Conservation (phyloP, 108 stramenopile species). For the Skeletonema menzelii region DNA sequence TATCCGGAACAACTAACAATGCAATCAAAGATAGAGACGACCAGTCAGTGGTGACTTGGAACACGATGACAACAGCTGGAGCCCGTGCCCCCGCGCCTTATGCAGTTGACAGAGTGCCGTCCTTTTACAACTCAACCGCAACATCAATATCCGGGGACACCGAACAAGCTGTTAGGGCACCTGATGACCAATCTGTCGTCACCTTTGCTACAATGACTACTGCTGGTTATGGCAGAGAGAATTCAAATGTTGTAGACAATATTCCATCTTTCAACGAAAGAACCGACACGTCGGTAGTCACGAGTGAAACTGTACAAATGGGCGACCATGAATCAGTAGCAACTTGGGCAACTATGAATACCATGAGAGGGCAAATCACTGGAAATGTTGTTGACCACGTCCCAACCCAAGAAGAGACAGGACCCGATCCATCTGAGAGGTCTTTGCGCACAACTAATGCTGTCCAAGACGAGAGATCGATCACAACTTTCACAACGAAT, state of each 20-base stretch:
- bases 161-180: constrained; percentile 27
- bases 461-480: constrained; percentile 29
- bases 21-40: constrained; percentile 32
- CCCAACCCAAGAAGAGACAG: background rate
- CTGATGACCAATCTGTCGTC: constrained; percentile 47
- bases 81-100: background rate
- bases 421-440: background rate
- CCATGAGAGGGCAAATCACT: constrained; percentile 27
- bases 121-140: constrained; percentile 6
- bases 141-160: constrained; percentile 31
- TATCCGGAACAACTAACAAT: constrained; percentile 35
- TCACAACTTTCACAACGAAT: constrained; percentile 30
- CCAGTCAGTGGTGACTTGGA: constrained; percentile 45
- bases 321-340: constrained; percentile 32
- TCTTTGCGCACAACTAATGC: constrained; percentile 28
- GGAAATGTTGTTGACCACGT: constrained; percentile 29
- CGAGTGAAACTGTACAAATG: constrained; percentile 25
- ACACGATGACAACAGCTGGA: constrained; percentile 32
- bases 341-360: constrained; percentile 45
- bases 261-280: constrained; percentile 26
- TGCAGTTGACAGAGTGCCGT: constrained; percentile 37
- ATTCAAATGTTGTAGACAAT: constrained; percentile 28
- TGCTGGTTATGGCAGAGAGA: constrained; percentile 21
- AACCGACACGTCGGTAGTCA: constrained; percentile 7
- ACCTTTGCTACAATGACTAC: constrained; percentile 49